Conservation (phyloP, 1,284 basidiomycete genomes). For the Thelephora terrestris region DNA sequence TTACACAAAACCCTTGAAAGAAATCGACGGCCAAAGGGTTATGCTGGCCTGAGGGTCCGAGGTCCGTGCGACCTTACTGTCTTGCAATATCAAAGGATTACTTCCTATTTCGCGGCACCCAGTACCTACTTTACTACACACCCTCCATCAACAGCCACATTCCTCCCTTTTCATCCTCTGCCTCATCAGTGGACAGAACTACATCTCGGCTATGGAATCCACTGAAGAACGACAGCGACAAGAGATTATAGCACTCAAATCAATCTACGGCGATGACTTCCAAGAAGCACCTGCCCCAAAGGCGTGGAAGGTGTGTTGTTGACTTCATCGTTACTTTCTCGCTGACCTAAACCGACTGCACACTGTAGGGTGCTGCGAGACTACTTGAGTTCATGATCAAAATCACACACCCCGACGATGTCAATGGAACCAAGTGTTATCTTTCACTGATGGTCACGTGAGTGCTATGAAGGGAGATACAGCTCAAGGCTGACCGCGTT, state of each 20-base stretch:
- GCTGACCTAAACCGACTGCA: slow-evolving; percentile 4
- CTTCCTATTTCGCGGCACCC: slow-evolving; percentile 22
- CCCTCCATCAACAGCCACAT: not conserved
- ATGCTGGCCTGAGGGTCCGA: slow-evolving; percentile 67
- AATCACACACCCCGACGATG: slow-evolving; percentile 50
- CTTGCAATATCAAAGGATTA: slow-evolving; percentile 1
- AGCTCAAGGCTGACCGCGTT: not conserved
- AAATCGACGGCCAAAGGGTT: slow-evolving; percentile 10
- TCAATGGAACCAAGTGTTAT: slow-evolving; percentile 43
- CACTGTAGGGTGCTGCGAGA: slow-evolving; percentile 46
- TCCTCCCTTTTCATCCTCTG: not conserved
- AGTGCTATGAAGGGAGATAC: not conserved
- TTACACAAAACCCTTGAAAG: too few species aligned
- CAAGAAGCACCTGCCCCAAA: slow-evolving; percentile 61
- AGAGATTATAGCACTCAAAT: slow-evolving; percentile 67
- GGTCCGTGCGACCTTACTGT: slow-evolving; percentile 59
- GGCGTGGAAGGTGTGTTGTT: slow-evolving; percentile 61
- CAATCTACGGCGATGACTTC: slow-evolving; percentile 70
- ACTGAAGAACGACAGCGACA: slow-evolving; percentile 60
- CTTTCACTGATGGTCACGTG: slow-evolving; percentile 20
- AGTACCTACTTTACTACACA: not conserved
- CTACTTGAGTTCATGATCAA: slow-evolving; percentile 66
- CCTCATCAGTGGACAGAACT: not conserved
- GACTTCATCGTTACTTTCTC: not conserved
- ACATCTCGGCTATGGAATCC: slow-evolving; percentile 42